These are phyloP conservation scores for Ceratobasidium papillatum DNA, from an alignment of 1,284 basidiomycete genomes.

Conservation along the genomic window DNA sequence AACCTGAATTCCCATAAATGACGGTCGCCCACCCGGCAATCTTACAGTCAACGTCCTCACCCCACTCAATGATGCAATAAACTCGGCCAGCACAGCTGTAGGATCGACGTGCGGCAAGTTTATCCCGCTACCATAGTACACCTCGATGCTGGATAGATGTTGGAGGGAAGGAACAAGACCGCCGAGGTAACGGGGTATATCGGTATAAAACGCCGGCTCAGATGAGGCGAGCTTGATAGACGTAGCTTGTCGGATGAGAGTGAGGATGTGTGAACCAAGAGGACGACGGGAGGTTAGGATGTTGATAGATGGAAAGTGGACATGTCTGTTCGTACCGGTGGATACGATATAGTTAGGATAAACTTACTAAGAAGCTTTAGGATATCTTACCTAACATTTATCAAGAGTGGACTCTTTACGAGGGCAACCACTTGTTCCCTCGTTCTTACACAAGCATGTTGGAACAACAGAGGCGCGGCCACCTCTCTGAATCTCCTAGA, in stretches of 20 bases:
- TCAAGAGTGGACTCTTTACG: background rate
- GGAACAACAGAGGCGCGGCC: constrained; percentile 11
- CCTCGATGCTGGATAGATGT: background rate
- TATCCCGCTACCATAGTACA: constrained; percentile 4
- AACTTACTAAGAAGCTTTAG: background rate
- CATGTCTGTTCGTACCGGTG: background rate
- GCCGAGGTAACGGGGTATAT: constrained; percentile 4
- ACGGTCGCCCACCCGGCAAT: constrained; percentile 19
- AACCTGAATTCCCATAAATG: constrained; percentile 17
- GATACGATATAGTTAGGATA: background rate
- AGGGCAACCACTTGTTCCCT: constrained; percentile 25
- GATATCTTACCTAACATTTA: constrained; percentile 17
- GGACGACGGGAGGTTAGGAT: constrained; percentile 29
- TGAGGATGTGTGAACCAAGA: constrained; percentile 16
- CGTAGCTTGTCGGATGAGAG: constrained; percentile 9
- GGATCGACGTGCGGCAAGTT: constrained; percentile 15
- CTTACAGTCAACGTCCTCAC: constrained; percentile 3
- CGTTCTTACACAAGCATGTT: constrained; percentile 15
- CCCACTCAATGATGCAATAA: background rate
- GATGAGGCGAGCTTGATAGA: constrained; percentile 13
- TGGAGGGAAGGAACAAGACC: background rate
- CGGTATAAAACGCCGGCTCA: constrained; percentile 29
- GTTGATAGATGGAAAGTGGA: constrained; percentile 28
- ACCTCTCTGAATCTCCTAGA: constrained; percentile 23
- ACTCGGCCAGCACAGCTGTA: constrained; percentile 1